Conservation (phyloP, 371 early-diverging fungal genomes). For the Mucor piriformis region DNA sequence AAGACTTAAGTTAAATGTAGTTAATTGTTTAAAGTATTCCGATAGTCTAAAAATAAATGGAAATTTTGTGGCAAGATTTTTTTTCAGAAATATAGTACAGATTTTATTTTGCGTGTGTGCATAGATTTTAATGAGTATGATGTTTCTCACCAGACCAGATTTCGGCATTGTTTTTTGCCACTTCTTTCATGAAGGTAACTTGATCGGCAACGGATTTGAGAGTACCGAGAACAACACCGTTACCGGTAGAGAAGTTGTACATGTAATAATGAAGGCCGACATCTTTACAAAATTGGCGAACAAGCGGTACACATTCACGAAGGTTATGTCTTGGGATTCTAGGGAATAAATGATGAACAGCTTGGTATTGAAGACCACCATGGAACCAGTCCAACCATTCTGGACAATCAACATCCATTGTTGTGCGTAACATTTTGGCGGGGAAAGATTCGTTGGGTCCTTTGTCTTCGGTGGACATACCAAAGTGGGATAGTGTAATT, state of each 20-base stretch:
- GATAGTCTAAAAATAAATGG: too few relatives aligned
- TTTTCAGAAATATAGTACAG: not conserved
- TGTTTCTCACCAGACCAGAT: constrained; percentile 30
- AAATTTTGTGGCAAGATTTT: not conserved
- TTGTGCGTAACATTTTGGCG: constrained; percentile 86
- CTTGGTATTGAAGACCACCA: constrained; percentile 95
- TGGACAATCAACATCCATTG: constrained; percentile 97
- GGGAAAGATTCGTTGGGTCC: constrained; percentile 80
- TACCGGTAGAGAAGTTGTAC: constrained; percentile 74
- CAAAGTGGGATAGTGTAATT: constrained; percentile 95
- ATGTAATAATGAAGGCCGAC: constrained; percentile 69
- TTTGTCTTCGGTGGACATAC: constrained; percentile 87
- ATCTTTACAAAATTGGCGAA: constrained; percentile 76
- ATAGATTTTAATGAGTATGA: not conserved
- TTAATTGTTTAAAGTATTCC: too few relatives aligned
- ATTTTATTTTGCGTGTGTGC: not conserved
- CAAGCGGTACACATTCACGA: constrained; percentile 70
- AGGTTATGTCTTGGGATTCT: constrained; percentile 91
- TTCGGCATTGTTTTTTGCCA: constrained; percentile 59
- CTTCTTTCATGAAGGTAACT: constrained; percentile 60
- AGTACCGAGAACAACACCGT: constrained; percentile 65
- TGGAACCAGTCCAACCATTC: constrained; percentile 96
- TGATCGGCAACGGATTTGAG: constrained; percentile 78
- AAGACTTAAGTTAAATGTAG: too few relatives aligned
- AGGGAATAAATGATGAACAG: constrained; percentile 95